Evolutionary conservation across 257 asterid species (phyloP).

Genomic region (Petrea volubilis): DNA sequence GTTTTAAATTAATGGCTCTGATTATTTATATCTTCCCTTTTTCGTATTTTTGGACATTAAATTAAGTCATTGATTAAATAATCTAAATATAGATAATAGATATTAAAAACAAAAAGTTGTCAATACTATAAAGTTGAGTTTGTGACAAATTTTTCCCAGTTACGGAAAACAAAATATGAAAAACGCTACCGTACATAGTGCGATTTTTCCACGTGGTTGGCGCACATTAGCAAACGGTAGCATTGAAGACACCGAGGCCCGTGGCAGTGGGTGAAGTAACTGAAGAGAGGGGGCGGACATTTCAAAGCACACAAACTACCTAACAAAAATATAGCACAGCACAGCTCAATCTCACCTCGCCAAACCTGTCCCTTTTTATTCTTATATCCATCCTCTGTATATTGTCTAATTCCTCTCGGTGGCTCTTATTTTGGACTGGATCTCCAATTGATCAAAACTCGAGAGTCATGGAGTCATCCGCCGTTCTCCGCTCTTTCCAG

Average conservation of each 20-base stretch:
- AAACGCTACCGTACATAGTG: too few relatives aligned
- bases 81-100: too few relatives aligned
- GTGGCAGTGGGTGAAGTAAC: slow-evolving; percentile 45
- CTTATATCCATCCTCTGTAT: background rate
- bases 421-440: slow-evolving; percentile 2
- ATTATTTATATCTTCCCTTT: too few relatives aligned
- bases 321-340: background rate
- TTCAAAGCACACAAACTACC: slow-evolving; percentile 34
- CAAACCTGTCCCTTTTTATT: background rate
- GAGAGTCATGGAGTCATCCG: slow-evolving; percentile 60
- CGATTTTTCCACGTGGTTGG: too few relatives aligned
- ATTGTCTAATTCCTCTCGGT: slow-evolving; percentile 20
- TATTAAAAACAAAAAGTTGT: too few relatives aligned
- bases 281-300: slow-evolving; percentile 50
- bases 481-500: slow-evolving; percentile 53
- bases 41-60: too few relatives aligned
- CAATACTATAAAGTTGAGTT: too few relatives aligned
- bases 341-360: background rate
- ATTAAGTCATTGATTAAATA: too few relatives aligned
- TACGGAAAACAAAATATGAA: too few relatives aligned
- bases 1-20: too few relatives aligned
- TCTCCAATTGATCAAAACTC: slow-evolving; percentile 6
- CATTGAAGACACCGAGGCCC: background rate
- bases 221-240: background rate
- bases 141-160: too few relatives aligned